A percentile compares a stretch with the other conserved stretches of the same genome.
Evolutionary conservation across 148 eudicot species (phyloP).

Genomic region (Amaranthus palmeri): DNA sequence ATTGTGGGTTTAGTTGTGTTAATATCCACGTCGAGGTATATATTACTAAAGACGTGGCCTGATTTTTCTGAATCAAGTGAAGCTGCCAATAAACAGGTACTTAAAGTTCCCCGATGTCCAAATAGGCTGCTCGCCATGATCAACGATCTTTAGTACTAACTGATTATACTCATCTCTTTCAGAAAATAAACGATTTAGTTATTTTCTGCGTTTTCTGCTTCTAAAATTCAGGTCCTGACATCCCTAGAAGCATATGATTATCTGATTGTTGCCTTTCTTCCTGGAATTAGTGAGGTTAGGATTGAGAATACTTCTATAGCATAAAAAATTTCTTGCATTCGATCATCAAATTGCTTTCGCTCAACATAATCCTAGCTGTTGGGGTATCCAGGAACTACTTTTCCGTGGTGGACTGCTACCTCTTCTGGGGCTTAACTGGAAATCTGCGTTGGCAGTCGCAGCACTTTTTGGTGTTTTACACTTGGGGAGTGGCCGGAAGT

Average conservation of each 20-base stretch:
- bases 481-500: slow-evolving; percentile 79
- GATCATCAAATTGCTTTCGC: neutral
- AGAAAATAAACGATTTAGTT: neutral
- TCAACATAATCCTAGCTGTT: neutral
- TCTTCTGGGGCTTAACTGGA: slow-evolving; percentile 63
- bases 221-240: slow-evolving; percentile 60
- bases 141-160: neutral
- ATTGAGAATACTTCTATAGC: neutral
- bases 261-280: slow-evolving; percentile 68
- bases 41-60: slow-evolving; percentile 64
- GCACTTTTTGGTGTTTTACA: slow-evolving; percentile 73
- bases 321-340: neutral
- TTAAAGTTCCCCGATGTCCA: neutral
- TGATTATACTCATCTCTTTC: neutral
- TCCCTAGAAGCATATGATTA: slow-evolving; percentile 72
- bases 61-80: slow-evolving; percentile 91
- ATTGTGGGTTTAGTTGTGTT: slow-evolving; percentile 55
- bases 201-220: neutral
- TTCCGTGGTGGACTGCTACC: slow-evolving; percentile 91
- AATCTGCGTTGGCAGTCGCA: slow-evolving; percentile 54
- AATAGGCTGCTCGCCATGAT: neutral
- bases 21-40: slow-evolving; percentile 66
- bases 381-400: slow-evolving; percentile 60
- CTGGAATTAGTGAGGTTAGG: slow-evolving; percentile 83
- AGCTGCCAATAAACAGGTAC: slow-evolving; percentile 82